phyloP scores from a whole-genome alignment of 495 filamentous ascomycete genomes.

The Xylaria castorea region DNA sequence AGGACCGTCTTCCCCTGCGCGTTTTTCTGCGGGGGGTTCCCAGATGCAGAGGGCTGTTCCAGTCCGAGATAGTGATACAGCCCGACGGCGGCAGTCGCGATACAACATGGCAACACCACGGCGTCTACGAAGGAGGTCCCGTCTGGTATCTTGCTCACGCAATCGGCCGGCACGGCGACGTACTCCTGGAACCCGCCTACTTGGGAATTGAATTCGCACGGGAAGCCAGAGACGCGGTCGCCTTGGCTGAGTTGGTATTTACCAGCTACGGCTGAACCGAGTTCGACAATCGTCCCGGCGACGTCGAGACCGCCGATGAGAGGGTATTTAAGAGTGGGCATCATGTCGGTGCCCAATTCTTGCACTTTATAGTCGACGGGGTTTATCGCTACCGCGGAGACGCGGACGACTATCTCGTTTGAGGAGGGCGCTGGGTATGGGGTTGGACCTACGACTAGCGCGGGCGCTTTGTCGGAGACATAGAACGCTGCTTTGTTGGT shows the following conservation, averaged over 20 bases:
- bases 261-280: slow-evolving; percentile 51
- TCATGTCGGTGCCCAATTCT: slow-evolving; percentile 29
- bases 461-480: slow-evolving; percentile 2
- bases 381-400: slow-evolving; percentile 45
- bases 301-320: slow-evolving; percentile 58
- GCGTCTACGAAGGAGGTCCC: slow-evolving; percentile 48
- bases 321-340: slow-evolving; percentile 47
- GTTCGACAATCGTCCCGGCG: slow-evolving; percentile 57
- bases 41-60: slow-evolving; percentile 25
- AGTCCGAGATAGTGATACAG: slow-evolving; percentile 52
- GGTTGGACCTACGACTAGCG: background rate
- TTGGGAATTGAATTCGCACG: slow-evolving; percentile 29
- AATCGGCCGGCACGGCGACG: slow-evolving; percentile 34
- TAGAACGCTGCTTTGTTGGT: slow-evolving; percentile 20
- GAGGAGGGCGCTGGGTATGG: slow-evolving; percentile 31
- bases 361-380: slow-evolving; percentile 53
- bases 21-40: background rate
- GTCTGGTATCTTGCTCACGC: slow-evolving; percentile 46
- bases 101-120: slow-evolving; percentile 53
- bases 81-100: slow-evolving; percentile 55
- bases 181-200: slow-evolving; percentile 49
- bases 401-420: slow-evolving; percentile 40
- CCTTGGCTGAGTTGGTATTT: slow-evolving; percentile 48
- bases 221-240: slow-evolving; percentile 50
- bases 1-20: slow-evolving; percentile 47